Conservation (phyloP, 2,329 filamentous ascomycete genomes). For the Tetracladium maxilliforme region DNA sequence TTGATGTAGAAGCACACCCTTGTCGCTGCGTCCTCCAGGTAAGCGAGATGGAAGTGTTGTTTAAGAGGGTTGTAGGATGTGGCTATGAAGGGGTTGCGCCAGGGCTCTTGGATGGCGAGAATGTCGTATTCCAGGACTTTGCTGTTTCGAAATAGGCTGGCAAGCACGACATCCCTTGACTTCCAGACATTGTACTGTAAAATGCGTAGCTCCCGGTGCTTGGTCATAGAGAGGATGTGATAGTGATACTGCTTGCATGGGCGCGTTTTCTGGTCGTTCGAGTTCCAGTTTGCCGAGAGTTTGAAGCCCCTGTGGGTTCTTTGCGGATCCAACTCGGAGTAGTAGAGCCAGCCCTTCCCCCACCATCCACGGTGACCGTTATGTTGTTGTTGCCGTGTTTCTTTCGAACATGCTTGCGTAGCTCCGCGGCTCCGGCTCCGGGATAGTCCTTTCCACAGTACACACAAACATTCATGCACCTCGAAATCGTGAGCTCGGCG, state of each 20-base stretch:
- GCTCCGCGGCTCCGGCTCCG: conserved; percentile 2
- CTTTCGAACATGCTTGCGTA: conserved; percentile 4
- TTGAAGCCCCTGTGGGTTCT: conserved; percentile 1
- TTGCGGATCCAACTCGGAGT: conserved; percentile 4
- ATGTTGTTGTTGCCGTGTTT: conserved; percentile 1
- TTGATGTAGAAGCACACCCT: conserved; percentile 8
- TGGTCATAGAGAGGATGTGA: conserved; percentile 3
- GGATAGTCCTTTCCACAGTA: conserved; percentile 7
- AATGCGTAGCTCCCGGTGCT: conserved; percentile 7
- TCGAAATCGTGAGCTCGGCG: conserved; percentile 6
- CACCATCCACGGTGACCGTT: neutral
- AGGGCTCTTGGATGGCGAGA: conserved; percentile 12
- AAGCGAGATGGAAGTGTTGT: conserved; percentile 8
- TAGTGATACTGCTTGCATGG: conserved; percentile 3
- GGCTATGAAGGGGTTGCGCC: conserved; percentile 7
- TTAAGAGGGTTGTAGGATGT: conserved; percentile 10
- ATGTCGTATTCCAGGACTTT: conserved; percentile 9
- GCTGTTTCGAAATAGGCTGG: conserved; percentile 6
- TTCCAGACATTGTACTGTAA: conserved; percentile 11
- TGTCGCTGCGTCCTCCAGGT: conserved; percentile 5
- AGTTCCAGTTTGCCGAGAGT: conserved; percentile 1
- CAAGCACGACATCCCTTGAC: conserved; percentile 10
- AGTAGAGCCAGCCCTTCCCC: conserved; percentile 1
- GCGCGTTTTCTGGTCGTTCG: conserved; percentile 2
- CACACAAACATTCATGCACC: conserved; percentile 8